Base-by-base conservation (phyloP, 208 protist species). In the Borovskyia barvae region DNA sequence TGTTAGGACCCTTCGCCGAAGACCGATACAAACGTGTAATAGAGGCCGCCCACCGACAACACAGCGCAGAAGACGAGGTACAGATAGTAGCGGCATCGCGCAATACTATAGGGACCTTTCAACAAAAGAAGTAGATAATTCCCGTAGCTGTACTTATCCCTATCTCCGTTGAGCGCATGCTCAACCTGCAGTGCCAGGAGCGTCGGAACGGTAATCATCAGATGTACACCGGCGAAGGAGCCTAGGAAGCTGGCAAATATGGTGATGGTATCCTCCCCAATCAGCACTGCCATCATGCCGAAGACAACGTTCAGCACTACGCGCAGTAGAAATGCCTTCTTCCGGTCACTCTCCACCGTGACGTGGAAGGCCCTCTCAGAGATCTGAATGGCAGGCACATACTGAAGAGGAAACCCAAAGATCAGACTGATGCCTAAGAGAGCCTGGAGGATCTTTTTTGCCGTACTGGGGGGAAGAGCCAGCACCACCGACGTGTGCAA, bases 351-450 rank as follows among this genome's bases (percentile, higher is more conserved):
- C 25, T 60, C 39, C 20, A 80, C 53, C 36, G 51, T 71, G 6
- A 87, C 74, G 22, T 65, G 30, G 19, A 89, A 53, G 7, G 80
- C 65, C 55, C 75, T 82, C 51, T 90, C 86, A 9, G 90, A 65
- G 20, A 93, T 66, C 52, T 93, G 82, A 50, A 93, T 93, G 6
- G 86, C 86, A n/a, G 86, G 86, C 1, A 88, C 67, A 62, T 77
- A 93, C 63, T 90, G 82, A 41, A 93, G 81, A 12, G 86, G 86
- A 51, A 86, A 90, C 26, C 82, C 72, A 28, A 93, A 76, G 30
- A 93, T 65, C 6, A 93, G 66, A 59, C 80, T 88, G 28, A 90
- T 41, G 0, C 77, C 86, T 12, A 93, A 57, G 9, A 86, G 59
- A 22, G 76, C 62, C 52, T 88, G 77, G 47, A 88, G 36, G 5